Base-by-base conservation (phyloP, 1,284 basidiomycete genomes). In the Peniophora sp. region DNA sequence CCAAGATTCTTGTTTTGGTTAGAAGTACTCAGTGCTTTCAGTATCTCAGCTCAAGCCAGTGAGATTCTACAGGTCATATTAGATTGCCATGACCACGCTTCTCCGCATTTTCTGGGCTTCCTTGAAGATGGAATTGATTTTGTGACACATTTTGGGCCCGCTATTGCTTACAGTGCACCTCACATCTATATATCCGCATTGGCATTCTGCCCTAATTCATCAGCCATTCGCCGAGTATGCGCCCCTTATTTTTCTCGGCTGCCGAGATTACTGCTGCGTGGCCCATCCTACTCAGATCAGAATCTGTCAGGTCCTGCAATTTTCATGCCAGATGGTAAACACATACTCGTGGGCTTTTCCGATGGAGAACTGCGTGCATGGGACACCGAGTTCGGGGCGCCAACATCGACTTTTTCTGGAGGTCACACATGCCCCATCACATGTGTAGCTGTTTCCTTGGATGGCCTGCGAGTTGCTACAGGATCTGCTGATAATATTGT, bases 361-460 rank as follows among this genome's bases (percentile, higher is more conserved):
- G 58, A 58, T 45, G 24, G 49, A 2, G 50, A 50, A 8, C 45
- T 58, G 27, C 50, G 48, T 24, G 27, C 56, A 2, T 57, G 55
- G 56, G 49, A 54, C 35, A 24, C 43, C n/a, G 41, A 23, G 19
- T 35, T 24, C 6, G 48, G 50, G 19, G 23, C 16, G 9, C 3
- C 24, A 50, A 16, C 24, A n/a, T 9, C 45, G 25, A 2, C 50
- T 16, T 17, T 45, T 12, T 20, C 23, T 24, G 43, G 16, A 32
- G 45, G 51, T 14, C 46, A 52, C 22, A 25, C 8, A 11, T 19
- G 19, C n/a, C 3, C 11, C 10, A 45, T 53, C n/a, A 17, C 17
- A 3, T 45, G 41, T 17, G 35, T 53, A 3, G 48, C 48, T 49
- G 10, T 49, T 35, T 16, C 51, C 53, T 16, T 38, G 47, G 27